Evolutionary conservation across 441 rosid genomes (phyloP).

Genomic region (Jatropha multifida): DNA sequence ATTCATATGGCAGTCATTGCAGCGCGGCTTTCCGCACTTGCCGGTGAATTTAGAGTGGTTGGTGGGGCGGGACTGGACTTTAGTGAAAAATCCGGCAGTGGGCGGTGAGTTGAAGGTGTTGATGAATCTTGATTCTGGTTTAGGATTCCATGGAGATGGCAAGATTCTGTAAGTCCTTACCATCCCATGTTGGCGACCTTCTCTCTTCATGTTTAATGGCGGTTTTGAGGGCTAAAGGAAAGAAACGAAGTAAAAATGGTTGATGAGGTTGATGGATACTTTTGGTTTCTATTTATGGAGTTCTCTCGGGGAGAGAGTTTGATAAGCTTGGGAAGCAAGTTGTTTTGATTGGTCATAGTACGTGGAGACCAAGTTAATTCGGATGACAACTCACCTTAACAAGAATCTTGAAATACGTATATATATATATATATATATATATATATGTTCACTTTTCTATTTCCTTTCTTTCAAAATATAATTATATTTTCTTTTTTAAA

Average conservation of each 20-base stretch:
- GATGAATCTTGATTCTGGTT: slow-evolving; percentile 35
- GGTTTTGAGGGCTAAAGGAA: slow-evolving; percentile 16
- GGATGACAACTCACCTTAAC: slow-evolving; percentile 10
- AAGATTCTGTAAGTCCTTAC: slow-evolving; percentile 51
- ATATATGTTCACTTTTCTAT: too few species aligned
- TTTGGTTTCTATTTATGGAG: slow-evolving; percentile 11
- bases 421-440: too few species aligned
- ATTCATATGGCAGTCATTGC: slow-evolving; percentile 42
- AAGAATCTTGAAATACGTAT: too few species aligned
- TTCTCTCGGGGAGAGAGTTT: not conserved
- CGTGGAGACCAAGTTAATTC: slow-evolving; percentile 35
- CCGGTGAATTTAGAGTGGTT: slow-evolving; percentile 74
- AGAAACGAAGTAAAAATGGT: too few species aligned
- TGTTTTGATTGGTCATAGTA: slow-evolving; percentile 9
- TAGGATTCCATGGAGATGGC: slow-evolving; percentile 48
- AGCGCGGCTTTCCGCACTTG: slow-evolving; percentile 43
- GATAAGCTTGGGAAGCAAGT: slow-evolving; percentile 38
- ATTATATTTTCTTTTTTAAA: too few species aligned
- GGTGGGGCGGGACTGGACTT: slow-evolving; percentile 47
- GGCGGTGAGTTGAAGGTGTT: slow-evolving; percentile 42
- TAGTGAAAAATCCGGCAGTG: slow-evolving; percentile 44
- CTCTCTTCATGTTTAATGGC: slow-evolving; percentile 51
- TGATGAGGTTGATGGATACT: not conserved
- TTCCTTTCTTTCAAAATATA: too few species aligned
- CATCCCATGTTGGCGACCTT: slow-evolving; percentile 72